These are phyloP conservation scores for Lippia alba DNA, from an alignment of 305 asterid genomes.

Conservation along the genomic window DNA sequence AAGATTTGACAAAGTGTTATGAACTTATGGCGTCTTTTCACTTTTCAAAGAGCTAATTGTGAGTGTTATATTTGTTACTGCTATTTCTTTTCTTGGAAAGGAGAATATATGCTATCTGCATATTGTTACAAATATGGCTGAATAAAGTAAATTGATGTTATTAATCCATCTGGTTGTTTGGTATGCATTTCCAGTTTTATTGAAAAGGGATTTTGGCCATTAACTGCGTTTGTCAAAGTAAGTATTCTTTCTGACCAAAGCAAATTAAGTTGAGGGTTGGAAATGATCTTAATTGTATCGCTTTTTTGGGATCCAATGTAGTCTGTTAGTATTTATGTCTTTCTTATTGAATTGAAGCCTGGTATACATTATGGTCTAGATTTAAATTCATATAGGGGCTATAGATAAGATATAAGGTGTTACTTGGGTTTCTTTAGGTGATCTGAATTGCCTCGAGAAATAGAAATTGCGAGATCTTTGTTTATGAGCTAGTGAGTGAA, in stretches of 20 bases:
- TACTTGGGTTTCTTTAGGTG: not conserved
- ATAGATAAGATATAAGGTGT: not conserved
- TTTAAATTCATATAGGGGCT: not conserved
- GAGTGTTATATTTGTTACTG: not conserved
- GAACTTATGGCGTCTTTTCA: too few species aligned
- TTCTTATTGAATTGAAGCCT: not conserved
- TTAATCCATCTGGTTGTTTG: not conserved
- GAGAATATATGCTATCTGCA: not conserved
- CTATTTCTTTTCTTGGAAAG: not conserved
- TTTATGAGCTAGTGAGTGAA: not conserved
- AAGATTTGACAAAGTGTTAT: not conserved
- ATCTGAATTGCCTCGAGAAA: not conserved
- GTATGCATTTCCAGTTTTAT: not conserved
- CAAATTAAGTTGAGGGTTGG: slow-evolving; percentile 16
- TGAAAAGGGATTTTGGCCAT: slow-evolving; percentile 68
- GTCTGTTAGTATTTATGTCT: not conserved
- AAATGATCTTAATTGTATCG: slow-evolving; percentile 17
- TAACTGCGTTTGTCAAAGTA: slow-evolving; percentile 81
- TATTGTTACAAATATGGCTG: not conserved
- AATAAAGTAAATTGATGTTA: too few species aligned
- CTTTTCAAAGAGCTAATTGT: too few species aligned
- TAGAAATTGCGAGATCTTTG: not conserved
- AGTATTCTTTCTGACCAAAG: slow-evolving; percentile 38
- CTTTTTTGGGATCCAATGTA: slow-evolving; percentile 17
- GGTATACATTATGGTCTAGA: not conserved